Base-by-base conservation (phyloP, 2,329 filamentous ascomycete genomes). In the Epichloe hybrida region DNA sequence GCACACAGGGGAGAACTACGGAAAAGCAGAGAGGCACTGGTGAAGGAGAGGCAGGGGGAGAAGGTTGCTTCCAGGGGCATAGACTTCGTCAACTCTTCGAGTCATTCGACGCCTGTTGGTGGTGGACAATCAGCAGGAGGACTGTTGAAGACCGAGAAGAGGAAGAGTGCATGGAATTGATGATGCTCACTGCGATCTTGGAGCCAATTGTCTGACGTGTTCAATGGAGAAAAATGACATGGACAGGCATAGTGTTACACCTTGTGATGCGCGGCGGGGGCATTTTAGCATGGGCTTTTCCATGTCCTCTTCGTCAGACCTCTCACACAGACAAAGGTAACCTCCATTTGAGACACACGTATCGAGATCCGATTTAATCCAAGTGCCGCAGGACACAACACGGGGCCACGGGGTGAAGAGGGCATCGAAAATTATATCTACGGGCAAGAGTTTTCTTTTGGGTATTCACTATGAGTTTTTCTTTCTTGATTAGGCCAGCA, bases 1-100 rank as follows among this genome's bases (percentile, higher is more conserved):
- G 79, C 78, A 1, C 78, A 69, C 53, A 70, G 72, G 50, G 72
- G 72, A 35, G 67, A 69, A 54, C 62, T 83, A 52, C 67, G 71
- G 27, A 72, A 70, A 59, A 69, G 66, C 51, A 75, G 77, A 56
- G 71, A 72, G 41, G 70, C 66, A 42, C 57, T 68, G 21, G 64
- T 63, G 27, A 73, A 69, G 62, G 69, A 74, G 51, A 68, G 68
- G 56, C 72, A 73, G 39, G 66, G 69, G 17, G 63, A 73, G 55
- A 59, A 58, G 2, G 61, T 58, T n/a, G 73, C 73, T 0, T 66
- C 67, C 27, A 61, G 66, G 53, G 64, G 58, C 23, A 64, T 80
- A 1, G 74, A 77, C 15, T 81, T 81, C 64, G 75, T 79, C 17
- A 43, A 42, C 20, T 50, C 68, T 3, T 57, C 62, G 5, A 54